Base-by-base conservation (phyloP, 2,329 filamentous ascomycete species). In the Arthrobotrys megalospora region DNA sequence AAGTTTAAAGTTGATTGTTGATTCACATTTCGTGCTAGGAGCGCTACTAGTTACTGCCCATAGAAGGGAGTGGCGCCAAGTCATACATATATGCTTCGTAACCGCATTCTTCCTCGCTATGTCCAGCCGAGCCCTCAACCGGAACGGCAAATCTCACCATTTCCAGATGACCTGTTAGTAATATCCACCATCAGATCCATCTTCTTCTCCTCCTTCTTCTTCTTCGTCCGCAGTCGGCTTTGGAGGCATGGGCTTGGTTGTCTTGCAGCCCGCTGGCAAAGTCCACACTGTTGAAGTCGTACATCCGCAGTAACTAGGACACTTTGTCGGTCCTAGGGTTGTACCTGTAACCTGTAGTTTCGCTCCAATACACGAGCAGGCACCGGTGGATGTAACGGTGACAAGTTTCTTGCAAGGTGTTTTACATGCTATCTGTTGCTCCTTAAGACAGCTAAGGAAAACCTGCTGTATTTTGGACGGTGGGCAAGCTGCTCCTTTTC, bases 241-340 rank as follows among this genome's bases (percentile, higher is more conserved):
- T 10, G 45, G 45, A 16, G 16, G 45, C 45, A 21, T 11, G 5
- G 50, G 2, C 50, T 55, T 55, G 3, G 10, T 6, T 11, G 50
- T 55, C 24, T 55, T 55, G 21, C 50, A 55, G 7, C 24, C 50
- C 24, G 50, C 50, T 5, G 50, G 50, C 24, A 55, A n/a, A 16
- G 8, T 3, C 50, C 50, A 55, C 50, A 16, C 21, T 2, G 50
- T 55, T 5, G 50, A 55, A 55, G 50, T 55, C 50, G 12, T 32
- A 34, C 50, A 55, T 55, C 50, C 50, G 24, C 50, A 55, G 19
- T 55, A 34, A 7, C 7, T 19, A 55, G 50, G 50, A 16, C 50
- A 36, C 32, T 28, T 55, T 2, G 21, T 34, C 7, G 50, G 50
- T 32, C 50, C 50, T 16, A 55, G n/a, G 11, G 6, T 7, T 6